Conservation (phyloP, 2,329 filamentous ascomycete species). For the Aschersonia sp. region DNA sequence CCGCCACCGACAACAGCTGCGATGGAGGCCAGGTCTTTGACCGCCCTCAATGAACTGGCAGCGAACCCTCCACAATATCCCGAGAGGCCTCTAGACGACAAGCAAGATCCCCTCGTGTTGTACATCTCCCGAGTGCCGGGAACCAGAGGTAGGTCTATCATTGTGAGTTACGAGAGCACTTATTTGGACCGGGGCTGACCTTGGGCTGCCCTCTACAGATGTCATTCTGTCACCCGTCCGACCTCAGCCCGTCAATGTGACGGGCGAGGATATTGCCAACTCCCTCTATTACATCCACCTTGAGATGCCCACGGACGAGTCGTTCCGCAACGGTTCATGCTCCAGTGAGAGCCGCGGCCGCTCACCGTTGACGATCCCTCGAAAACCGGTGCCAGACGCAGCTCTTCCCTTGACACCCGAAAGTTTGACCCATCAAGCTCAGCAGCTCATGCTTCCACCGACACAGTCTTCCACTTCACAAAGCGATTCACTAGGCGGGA, state of each 20-base stretch:
- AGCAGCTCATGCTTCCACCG: constrained; percentile 1
- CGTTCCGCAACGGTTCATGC: constrained; percentile 20
- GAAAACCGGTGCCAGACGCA: constrained; percentile 34
- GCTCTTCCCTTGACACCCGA: constrained; percentile 14
- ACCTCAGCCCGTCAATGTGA: constrained; percentile 78
- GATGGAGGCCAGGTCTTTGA: constrained; percentile 74
- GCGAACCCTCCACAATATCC: constrained; percentile 79
- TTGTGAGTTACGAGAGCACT: not conserved
- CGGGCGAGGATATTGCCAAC: constrained; percentile 69
- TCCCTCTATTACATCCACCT: constrained; percentile 89
- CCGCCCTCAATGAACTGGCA: constrained; percentile 65
- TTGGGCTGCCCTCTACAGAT: constrained; percentile 36
- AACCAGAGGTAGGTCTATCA: constrained; percentile 51
- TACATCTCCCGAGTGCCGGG: constrained; percentile 93
- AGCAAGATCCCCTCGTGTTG: constrained; percentile 59
- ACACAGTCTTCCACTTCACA: not conserved
- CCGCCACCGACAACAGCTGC: not conserved
- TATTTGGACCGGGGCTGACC: not conserved
- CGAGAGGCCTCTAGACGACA: constrained; percentile 55
- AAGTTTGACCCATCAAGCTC: constrained; percentile 4
- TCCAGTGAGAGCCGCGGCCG: constrained; percentile 27
- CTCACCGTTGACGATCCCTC: constrained; percentile 28
- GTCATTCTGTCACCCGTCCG: constrained; percentile 86
- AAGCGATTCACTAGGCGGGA: not conserved
- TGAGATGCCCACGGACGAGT: constrained; percentile 35